Evolutionary conservation across 306 rosid species (phyloP), one percentile per base, ranked within the genome.

Genomic region (Quercus dentata): DNA sequence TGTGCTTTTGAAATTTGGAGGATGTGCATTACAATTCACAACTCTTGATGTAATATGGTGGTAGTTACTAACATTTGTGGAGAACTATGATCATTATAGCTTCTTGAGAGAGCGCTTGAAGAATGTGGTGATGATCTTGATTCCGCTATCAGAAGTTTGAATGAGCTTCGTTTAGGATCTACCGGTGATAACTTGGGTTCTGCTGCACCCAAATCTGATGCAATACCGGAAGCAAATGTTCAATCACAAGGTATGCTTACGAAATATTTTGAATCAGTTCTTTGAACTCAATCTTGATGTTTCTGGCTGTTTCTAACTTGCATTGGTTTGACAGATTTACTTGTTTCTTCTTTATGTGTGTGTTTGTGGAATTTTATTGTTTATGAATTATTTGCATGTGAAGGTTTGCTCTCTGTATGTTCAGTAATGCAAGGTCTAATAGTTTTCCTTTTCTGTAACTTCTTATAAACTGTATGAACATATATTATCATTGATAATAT

Each of bases 51-150:
- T 72, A 5, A n/a, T 52, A 73, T 69, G 15, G 44, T 74, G 44
- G 44, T 49, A 3, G 33, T 20, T 19, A 13, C 46, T 71, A 72
- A 76, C 81, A 17, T 59, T 30, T 70, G 71, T 62, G 18, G 27
- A 31, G 19, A 5, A 11, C 49, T 8, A 64, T 77, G 77, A 3
- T 77, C 14, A 38, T 83, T 44, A 13, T 73, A 91, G 89, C 87
- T 91, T 79, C 88, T 91, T 33, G 94, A 94, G 87, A 86, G 81
- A 76, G 93, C 89, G 21, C 94, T 94, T 49, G 89, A 89, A 86
- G 88, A 90, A 87, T 90, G 98, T 51, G 90, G 89, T 52, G 82
- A 87, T 87, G 91, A 94, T 87, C 55, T 94, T 65, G 92, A 91
- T 83, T 88, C 91, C n/a, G 94, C 98, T 27, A 91, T 94, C 41